Evolutionary conservation across 2,329 filamentous ascomycete species (phyloP).

Genomic region (Grosmannia clavigera): DNA sequence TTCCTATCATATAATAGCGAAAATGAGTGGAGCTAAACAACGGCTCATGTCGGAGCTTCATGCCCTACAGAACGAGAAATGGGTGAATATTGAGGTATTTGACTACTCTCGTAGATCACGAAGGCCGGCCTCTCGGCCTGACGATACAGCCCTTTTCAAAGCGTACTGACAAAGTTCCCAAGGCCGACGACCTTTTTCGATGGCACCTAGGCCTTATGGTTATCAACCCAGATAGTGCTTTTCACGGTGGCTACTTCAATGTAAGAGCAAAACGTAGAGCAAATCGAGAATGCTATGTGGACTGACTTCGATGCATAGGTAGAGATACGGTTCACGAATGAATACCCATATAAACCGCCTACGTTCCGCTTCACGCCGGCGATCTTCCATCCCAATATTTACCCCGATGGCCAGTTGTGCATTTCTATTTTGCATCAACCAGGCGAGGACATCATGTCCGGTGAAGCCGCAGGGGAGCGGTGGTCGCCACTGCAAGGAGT

Average conservation of each 20-base stretch:
- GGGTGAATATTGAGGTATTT: conserved; percentile 77
- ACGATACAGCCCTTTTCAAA: background rate
- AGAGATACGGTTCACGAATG: conserved; percentile 73
- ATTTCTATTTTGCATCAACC: conserved; percentile 93
- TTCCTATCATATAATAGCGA: conserved; percentile 3
- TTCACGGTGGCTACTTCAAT: conserved; percentile 87
- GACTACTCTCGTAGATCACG: background rate
- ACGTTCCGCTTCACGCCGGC: conserved; percentile 72
- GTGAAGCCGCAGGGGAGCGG: conserved; percentile 77
- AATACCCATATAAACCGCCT: conserved; percentile 84
- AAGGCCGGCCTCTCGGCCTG: background rate
- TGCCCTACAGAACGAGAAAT: conserved; percentile 74
- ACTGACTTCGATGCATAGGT: conserved; percentile 32
- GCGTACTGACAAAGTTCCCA: background rate
- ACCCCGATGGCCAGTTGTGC: conserved; percentile 78
- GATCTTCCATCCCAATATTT: conserved; percentile 89
- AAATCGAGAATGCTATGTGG: background rate
- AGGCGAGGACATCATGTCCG: conserved; percentile 85
- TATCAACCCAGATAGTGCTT: conserved; percentile 81
- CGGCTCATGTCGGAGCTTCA: conserved; percentile 85
- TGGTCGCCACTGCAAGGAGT: conserved; percentile 93
- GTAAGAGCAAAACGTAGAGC: conserved; percentile 18
- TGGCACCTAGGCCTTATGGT: conserved; percentile 88
- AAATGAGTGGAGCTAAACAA: conserved; percentile 51
- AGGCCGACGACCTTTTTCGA: conserved; percentile 63